Conservation (phyloP, 805 yeast genomes). For the Schizosaccharomyces octosporus region DNA sequence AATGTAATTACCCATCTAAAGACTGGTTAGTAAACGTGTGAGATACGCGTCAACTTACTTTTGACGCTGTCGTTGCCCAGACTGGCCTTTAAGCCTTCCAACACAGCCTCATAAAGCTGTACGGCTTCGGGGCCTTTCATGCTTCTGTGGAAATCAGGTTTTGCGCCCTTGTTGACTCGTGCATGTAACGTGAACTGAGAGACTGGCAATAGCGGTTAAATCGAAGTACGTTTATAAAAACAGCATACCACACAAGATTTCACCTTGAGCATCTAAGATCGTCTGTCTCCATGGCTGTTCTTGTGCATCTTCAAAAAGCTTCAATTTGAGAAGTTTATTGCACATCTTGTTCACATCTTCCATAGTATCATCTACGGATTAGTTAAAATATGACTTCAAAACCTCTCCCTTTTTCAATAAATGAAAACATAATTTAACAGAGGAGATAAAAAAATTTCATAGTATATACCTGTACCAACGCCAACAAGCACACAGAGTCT, state of each 20-base stretch:
- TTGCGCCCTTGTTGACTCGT: conserved; percentile 66
- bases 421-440: no score
- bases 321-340: conserved; percentile 35
- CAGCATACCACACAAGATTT: conserved; percentile 34
- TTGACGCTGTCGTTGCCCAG: conserved; percentile 14
- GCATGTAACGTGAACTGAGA: conserved; percentile 86
- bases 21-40: neutral
- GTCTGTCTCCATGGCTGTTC: conserved; percentile 50
- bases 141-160: conserved; percentile 85
- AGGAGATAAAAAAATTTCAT: neutral
- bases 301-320: conserved; percentile 16
- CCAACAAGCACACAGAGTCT: neutral
- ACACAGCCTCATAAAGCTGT: conserved; percentile 23
- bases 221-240: neutral
- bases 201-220: conserved; percentile 11
- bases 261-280: conserved; percentile 39
- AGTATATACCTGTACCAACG: neutral
- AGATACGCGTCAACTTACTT: conserved; percentile 7
- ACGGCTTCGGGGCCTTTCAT: conserved; percentile 32
- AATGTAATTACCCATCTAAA: conserved; percentile 21
- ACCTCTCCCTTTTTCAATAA: no score
- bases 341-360: conserved; percentile 51
- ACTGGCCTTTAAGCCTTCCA: conserved; percentile 19
- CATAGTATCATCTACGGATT: conserved; percentile 48
- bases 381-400: conserved; percentile 21